Percentiles rank a stretch among this genome's conserved stretches.
phyloP scores from a whole-genome alignment of 805 yeast genomes.

The Geotrichum ghanense region DNA sequence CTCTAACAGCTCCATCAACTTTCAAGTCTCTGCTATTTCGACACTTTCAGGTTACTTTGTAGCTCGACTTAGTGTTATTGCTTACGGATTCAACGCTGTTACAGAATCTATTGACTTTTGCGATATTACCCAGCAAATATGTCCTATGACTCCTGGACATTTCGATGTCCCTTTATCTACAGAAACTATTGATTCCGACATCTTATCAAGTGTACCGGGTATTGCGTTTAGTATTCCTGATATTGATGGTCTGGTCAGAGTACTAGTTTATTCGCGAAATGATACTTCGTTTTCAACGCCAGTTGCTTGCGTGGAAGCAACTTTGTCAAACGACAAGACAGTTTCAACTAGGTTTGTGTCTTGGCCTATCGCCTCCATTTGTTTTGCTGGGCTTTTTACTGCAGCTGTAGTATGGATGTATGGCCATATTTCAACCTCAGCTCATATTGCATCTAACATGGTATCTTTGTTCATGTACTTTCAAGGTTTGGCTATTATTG shows the following conservation, averaged over 20 bases:
- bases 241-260: slow-evolving; percentile 81
- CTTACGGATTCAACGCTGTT: slow-evolving; percentile 67
- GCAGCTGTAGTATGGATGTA: slow-evolving; percentile 79
- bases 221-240: slow-evolving; percentile 89
- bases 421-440: slow-evolving; percentile 88
- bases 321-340: slow-evolving; percentile 77
- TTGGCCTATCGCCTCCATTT: slow-evolving; percentile 91
- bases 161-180: slow-evolving; percentile 53
- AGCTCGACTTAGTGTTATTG: slow-evolving; percentile 55
- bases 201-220: slow-evolving; percentile 53
- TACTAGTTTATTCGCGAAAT: slow-evolving; percentile 45
- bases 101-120: slow-evolving; percentile 53
- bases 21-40: slow-evolving; percentile 68
- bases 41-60: slow-evolving; percentile 61
- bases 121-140: slow-evolving; percentile 39
- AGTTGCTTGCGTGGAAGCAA: slow-evolving; percentile 88
- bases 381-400: slow-evolving; percentile 78
- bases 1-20: slow-evolving; percentile 44
- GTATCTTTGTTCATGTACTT: slow-evolving; percentile 86
- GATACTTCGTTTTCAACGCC: slow-evolving; percentile 28
- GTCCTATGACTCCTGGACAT: slow-evolving; percentile 86
- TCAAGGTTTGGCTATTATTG: slow-evolving; percentile 82
- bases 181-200: slow-evolving; percentile 15
- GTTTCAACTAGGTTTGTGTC: slow-evolving; percentile 87
- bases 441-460: slow-evolving; percentile 95